A percentile compares a stretch with the other conserved stretches of the same genome.
phyloP scores from a whole-genome alignment of 2,329 filamentous ascomycete genomes.

The Ceratocystis albifundus region DNA sequence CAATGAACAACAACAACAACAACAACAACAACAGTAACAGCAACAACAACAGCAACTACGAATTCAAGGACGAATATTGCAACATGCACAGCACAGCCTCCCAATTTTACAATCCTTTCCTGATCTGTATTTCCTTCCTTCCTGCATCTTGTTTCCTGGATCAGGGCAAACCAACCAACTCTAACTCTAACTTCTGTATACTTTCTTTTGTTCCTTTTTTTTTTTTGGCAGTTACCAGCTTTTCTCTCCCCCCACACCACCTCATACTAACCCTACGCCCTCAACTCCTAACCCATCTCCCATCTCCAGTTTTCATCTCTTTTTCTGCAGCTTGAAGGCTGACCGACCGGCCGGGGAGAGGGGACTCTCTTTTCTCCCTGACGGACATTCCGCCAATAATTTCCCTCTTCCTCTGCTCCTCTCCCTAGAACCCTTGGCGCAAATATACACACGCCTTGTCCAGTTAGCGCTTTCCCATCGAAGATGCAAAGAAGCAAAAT shows the following conservation, averaged over 20 bases:
- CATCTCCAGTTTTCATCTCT: conserved; percentile 10
- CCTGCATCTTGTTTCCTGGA: background rate
- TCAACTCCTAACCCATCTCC: background rate
- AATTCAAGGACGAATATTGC: background rate
- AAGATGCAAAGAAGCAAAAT: conserved; percentile 4
- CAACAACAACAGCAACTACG: background rate
- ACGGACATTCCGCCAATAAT: conserved; percentile 1
- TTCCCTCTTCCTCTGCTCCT: background rate
- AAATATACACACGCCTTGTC: background rate
- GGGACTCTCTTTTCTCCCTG: background rate
- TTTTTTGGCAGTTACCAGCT: background rate
- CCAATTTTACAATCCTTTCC: background rate
- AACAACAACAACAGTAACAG: too few relatives aligned
- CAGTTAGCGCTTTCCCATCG: background rate
- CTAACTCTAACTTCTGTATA: background rate
- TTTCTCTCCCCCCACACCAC: too few relatives aligned
- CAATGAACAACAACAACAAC: background rate
- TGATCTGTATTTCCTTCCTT: too few relatives aligned
- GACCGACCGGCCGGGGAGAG: too few relatives aligned
- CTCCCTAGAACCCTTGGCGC: background rate
- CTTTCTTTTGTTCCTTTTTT: conserved; percentile 2
- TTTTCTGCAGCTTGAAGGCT: background rate
- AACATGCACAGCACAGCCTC: conserved; percentile 7
- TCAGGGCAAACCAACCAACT: background rate
- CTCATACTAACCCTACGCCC: too few relatives aligned